Evolutionary conservation across 208 protist species (phyloP).

Genomic region (Herpetomonas samuelpessoai): DNA sequence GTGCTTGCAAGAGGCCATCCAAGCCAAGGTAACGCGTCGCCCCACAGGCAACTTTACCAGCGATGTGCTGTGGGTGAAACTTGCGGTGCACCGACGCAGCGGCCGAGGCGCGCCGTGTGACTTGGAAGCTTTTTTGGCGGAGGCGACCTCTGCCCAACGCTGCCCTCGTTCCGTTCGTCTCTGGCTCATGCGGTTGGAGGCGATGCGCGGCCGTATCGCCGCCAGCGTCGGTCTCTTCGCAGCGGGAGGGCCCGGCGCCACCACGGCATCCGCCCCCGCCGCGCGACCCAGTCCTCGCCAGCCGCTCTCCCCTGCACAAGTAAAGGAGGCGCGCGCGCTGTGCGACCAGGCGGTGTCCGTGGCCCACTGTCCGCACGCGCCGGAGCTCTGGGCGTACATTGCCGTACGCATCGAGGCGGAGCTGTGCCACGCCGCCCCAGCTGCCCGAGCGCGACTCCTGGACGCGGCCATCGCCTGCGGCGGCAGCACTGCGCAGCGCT

Average conservation of each 20-base stretch:
- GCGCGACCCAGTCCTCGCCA: background rate
- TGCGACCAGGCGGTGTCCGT: conserved; percentile 32
- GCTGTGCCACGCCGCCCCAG: conserved; percentile 22
- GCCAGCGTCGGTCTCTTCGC: no score
- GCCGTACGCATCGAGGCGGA: conserved; percentile 53
- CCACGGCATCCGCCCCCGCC: no score
- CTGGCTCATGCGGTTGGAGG: conserved; percentile 73
- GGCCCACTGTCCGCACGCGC: conserved; percentile 41
- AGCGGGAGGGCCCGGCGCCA: no score
- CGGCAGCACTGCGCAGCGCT: background rate
- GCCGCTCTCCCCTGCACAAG: background rate
- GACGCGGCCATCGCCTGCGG: conserved; percentile 24
- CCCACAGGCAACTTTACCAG: background rate
- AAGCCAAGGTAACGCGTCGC: conserved; percentile 1
- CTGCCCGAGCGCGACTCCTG: conserved; percentile 30
- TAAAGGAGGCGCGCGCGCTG: conserved; percentile 37
- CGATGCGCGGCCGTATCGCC: conserved; percentile 15
- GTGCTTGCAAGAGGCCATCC: conserved; percentile 28
- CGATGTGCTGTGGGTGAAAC: conserved; percentile 60
- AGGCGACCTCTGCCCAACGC: conserved; percentile 13
- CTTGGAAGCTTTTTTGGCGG: conserved; percentile 21
- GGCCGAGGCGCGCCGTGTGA: conserved; percentile 9
- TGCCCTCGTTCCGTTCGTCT: conserved; percentile 51
- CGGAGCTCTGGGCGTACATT: conserved; percentile 65
- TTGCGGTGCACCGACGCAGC: conserved; percentile 57